Evolutionary conservation across 2,329 filamentous ascomycete genomes (phyloP), one percentile per base, ranked within the genome.

Genomic region (Aspergillus versicolor): DNA sequence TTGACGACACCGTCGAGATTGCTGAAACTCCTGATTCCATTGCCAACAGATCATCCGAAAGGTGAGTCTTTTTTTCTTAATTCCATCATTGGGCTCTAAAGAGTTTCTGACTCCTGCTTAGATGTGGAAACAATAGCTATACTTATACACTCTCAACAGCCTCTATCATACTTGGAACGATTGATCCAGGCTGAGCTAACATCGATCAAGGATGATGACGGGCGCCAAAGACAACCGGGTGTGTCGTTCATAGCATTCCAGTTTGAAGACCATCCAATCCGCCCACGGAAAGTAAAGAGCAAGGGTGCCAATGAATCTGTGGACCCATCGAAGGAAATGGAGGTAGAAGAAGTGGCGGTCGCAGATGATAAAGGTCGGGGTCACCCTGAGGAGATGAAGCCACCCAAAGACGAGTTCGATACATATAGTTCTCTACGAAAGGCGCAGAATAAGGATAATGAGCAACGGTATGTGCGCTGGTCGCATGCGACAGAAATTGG

Each of bases 111-210:
- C n/a, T 34, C 37, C 4, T 3, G 22, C 8, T 42, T 52, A 74
- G 82, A 87, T 47, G 85, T 93, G n/a, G 90, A 95, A 65, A 91
- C 92, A 0, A 80, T 96, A 12, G 92, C 92, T 1, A 82, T 96
- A 0, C 84, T 96, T 2, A 83, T 96, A 0, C 92, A 96, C 65
- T 92, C 92, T 0, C 90, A 95, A 61, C 92, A 97, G 69, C 92
- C 92, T 0, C 81, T 97, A 3, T 96, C 91, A 8, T 96, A 96
- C 71, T 85, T 96, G 42, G 91, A 96, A 72, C 85, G 91, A 8
- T 79, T 97, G 3, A 92, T 97, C 46, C 92, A 96, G 69, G 89
- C 91, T 52, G 92, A 96, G 73, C 80, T 96, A 0, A 90, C 91
- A 0, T 84, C 85, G 0, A 79, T 93, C 13, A 78, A 82, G 37